Conservation (phyloP, 108 stramenopile species). For the Pseudonitzschia delicatissima region DNA sequence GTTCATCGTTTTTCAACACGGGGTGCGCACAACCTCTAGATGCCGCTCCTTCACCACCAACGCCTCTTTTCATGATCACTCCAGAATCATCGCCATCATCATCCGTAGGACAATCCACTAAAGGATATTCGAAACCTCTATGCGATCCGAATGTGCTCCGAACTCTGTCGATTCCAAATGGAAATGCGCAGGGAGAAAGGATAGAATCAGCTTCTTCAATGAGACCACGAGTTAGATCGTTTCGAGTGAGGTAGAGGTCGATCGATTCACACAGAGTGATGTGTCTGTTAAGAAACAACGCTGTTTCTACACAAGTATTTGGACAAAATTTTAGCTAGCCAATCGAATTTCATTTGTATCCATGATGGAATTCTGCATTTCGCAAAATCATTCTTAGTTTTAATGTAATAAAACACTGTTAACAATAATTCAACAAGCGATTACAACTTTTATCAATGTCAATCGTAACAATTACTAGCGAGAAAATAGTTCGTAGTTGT, state of each 20-base stretch:
- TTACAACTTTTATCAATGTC: too few relatives aligned
- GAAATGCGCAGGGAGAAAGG: neutral
- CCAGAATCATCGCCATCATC: constrained; percentile 1
- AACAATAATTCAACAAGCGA: too few relatives aligned
- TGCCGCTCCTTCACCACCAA: neutral
- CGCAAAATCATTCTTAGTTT: too few relatives aligned
- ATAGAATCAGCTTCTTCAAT: neutral
- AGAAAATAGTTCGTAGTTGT: too few relatives aligned
- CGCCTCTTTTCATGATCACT: neutral
- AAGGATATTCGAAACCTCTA: constrained; percentile 3
- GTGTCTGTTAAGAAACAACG: too few relatives aligned
- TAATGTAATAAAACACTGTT: too few relatives aligned
- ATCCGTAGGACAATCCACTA: neutral
- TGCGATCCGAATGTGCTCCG: constrained; percentile 19
- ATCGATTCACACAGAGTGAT: too few relatives aligned
- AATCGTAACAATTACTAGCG: too few relatives aligned
- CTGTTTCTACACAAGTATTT: too few relatives aligned
- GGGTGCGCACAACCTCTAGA: neutral
- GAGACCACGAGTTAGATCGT: neutral
- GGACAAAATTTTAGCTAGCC: too few relatives aligned
- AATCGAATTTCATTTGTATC: too few relatives aligned
- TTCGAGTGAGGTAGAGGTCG: neutral
- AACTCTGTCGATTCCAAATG: constrained; percentile 21
- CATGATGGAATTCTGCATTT: too few relatives aligned
- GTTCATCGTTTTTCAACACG: neutral